Base-by-base conservation (phyloP, 2,329 filamentous ascomycete species). In the Fusarium protoensiforme region DNA sequence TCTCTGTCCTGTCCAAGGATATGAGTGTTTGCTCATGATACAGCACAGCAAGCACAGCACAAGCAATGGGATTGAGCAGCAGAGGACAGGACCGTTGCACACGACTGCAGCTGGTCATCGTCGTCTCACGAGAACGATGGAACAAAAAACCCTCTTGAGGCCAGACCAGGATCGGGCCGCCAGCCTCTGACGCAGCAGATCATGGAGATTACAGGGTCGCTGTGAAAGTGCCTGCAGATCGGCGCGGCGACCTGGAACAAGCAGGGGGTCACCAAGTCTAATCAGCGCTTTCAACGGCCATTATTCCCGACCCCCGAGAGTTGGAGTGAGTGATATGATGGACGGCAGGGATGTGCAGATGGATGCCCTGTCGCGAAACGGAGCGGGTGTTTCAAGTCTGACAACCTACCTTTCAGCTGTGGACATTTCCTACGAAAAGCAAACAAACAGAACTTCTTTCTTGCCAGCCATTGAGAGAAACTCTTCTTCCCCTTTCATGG, bases 151-250 rank as follows among this genome's bases (percentile, higher is more conserved):
- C n/a, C n/a, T n/a, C n/a, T n/a, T n/a, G n/a, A n/a, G n/a, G n/a
- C n/a, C n/a, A n/a, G n/a, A n/a, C n/a, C 46, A 67, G 60, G 65
- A 61, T 29, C 67, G 60, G 51, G 51, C 70, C 63, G 60, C 35
- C 54, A 64, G 64, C 60, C 51, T 51, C 33, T 58, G 61, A 60
- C 43, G 61, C 13, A 51, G 65, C 53, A 71, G 71, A 77, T 77
- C 66, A 62, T 75, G 72, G 73, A 77, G 67, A 77, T 75, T 75
- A 67, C 65, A 77, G 73, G 75, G 73, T 61, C 66, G 56, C 36
- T n/a, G 27, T 31, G 58, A 69, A 65, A 74, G 71, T 74, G 64
- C 71, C 71, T 74, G 71, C 71, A 74, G 71, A 69, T 74, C 61
- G 20, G 61, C 35, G 64, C 61, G 20, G 61, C 35, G 64, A 13